A percentile compares a stretch with the other conserved stretches of the same genome.
These are phyloP conservation scores for Dryadomyces quercivorus DNA, from an alignment of 2,329 filamentous ascomycete genomes.

Conservation along the genomic window DNA sequence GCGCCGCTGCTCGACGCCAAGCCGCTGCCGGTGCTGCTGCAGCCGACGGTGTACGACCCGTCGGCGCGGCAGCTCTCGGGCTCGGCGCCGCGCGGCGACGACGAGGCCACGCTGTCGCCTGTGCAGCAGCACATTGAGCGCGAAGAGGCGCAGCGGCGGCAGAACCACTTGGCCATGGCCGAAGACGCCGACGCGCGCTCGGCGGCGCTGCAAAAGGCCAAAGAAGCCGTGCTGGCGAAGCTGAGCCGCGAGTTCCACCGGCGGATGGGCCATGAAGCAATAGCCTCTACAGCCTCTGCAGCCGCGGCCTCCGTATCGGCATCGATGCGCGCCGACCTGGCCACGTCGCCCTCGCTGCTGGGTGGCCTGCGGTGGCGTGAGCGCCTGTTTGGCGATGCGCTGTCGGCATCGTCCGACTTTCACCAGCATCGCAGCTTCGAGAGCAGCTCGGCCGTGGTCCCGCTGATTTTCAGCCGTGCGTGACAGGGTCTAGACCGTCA, in stretches of 20 bases:
- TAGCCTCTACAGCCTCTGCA: slow-evolving; percentile 1
- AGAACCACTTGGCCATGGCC: slow-evolving; percentile 19
- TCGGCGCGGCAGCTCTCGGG: no score
- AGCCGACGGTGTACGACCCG: slow-evolving; percentile 45
- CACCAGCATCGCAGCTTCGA: slow-evolving; percentile 32
- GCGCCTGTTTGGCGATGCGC: slow-evolving; percentile 24
- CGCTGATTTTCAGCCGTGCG: slow-evolving; percentile 45
- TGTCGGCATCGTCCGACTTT: slow-evolving; percentile 4
- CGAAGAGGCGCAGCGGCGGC: slow-evolving; percentile 36
- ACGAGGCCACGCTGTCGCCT: slow-evolving; percentile 37
- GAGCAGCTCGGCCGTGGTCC: slow-evolving; percentile 41
- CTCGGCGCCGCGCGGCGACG: no score
- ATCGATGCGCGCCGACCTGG: slow-evolving; percentile 15
- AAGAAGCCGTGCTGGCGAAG: slow-evolving; percentile 47
- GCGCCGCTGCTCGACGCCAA: slow-evolving; percentile 36
- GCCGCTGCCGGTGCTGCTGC: slow-evolving; percentile 38
- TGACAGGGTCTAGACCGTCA: slow-evolving; percentile 8
- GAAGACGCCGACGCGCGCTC: slow-evolving; percentile 43
- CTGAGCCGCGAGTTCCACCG: slow-evolving; percentile 38
- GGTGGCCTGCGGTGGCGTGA: slow-evolving; percentile 27
- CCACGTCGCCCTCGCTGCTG: slow-evolving; percentile 16
- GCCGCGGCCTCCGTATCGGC: slow-evolving; percentile 11
- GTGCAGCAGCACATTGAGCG: slow-evolving; percentile 46
- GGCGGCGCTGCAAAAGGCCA: slow-evolving; percentile 44
- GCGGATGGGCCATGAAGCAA: slow-evolving; percentile 12